phyloP scores from a whole-genome alignment of 2,329 filamentous ascomycete species.

The Cladosporium cucumerinum region DNA sequence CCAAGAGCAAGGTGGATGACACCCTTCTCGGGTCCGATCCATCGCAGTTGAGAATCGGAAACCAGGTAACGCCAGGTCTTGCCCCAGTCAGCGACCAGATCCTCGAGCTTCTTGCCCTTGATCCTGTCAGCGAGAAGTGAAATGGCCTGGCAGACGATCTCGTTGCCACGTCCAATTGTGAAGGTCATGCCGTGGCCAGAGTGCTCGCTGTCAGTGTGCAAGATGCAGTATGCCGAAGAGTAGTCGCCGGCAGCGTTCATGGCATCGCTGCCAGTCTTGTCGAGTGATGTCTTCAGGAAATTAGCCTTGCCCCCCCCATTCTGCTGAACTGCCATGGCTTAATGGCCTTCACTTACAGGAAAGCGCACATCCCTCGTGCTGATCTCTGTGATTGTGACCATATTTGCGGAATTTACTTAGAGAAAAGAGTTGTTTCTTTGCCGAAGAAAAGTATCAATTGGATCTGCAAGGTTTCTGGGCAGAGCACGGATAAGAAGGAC shows the following conservation, averaged over 20 bases:
- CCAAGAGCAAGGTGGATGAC: constrained; percentile 90
- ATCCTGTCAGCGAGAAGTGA: constrained; percentile 73
- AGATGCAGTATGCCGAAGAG: constrained; percentile 89
- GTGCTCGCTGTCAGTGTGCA: constrained; percentile 71
- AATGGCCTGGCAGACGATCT: constrained; percentile 86
- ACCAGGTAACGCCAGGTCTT: constrained; percentile 90
- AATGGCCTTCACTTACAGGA: constrained; percentile 36
- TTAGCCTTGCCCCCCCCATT: not conserved
- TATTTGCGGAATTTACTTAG: constrained; percentile 22
- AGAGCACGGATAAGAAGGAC: not conserved
- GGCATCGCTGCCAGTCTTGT: constrained; percentile 94
- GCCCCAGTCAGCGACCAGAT: constrained; percentile 77
- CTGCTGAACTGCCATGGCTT: constrained; percentile 12
- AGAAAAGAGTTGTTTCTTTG: not conserved
- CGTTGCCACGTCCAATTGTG: constrained; percentile 85
- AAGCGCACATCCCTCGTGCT: constrained; percentile 51
- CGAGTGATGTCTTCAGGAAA: constrained; percentile 67
- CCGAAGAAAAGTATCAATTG: not conserved
- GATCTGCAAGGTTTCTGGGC: not conserved
- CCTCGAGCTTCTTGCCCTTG: constrained; percentile 69
- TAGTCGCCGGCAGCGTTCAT: constrained; percentile 96
- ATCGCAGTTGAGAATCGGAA: constrained; percentile 82
- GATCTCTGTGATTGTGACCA: constrained; percentile 47
- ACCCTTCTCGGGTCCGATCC: constrained; percentile 92
- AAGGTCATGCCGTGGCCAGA: constrained; percentile 82